A percentile compares a stretch with the other conserved stretches of the same genome.
These are phyloP conservation scores for Triticum dicoccoides DNA, from an alignment of 176 grass and related monocot genomes.

Conservation along the genomic window DNA sequence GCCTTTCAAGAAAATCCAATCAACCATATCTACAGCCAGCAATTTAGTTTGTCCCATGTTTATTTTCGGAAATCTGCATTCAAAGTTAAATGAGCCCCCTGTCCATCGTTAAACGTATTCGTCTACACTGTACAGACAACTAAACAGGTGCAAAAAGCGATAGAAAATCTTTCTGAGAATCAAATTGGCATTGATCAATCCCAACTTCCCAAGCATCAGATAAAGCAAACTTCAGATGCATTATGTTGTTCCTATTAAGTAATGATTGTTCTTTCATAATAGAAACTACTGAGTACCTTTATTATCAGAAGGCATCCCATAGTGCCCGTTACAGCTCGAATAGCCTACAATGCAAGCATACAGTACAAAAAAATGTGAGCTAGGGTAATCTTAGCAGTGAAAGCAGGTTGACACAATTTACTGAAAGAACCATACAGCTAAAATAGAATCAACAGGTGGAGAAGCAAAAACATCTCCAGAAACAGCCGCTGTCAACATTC, in stretches of 20 bases:
- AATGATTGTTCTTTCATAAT: slow-evolving; percentile 20
- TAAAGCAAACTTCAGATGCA: not conserved
- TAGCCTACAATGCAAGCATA: slow-evolving; percentile 67
- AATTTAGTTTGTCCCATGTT: not conserved
- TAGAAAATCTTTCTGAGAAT: not conserved
- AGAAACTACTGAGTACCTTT: slow-evolving; percentile 51
- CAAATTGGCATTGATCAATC: slow-evolving; percentile 1
- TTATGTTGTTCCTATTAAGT: slow-evolving; percentile 3
- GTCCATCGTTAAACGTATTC: not conserved
- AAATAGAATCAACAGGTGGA: slow-evolving; percentile 87
- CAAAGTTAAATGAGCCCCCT: not conserved
- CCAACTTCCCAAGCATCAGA: slow-evolving; percentile 24
- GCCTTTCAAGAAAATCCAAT: not conserved
- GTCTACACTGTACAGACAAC: not conserved
- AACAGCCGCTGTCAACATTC: slow-evolving; percentile 96
- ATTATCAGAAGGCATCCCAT: slow-evolving; percentile 98
- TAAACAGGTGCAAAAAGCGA: not conserved
- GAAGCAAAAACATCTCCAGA: slow-evolving; percentile 96
- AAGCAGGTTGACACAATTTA: slow-evolving; percentile 11
- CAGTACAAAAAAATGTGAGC: slow-evolving; percentile 18
- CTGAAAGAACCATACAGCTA: slow-evolving; percentile 66
- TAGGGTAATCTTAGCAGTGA: slow-evolving; percentile 11
- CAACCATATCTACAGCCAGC: not conserved
- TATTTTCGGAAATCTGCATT: not conserved
- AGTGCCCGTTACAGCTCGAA: slow-evolving; percentile 95